Conservation (phyloP, 2,329 filamentous ascomycete genomes). For the Monosporascus ibericus region DNA sequence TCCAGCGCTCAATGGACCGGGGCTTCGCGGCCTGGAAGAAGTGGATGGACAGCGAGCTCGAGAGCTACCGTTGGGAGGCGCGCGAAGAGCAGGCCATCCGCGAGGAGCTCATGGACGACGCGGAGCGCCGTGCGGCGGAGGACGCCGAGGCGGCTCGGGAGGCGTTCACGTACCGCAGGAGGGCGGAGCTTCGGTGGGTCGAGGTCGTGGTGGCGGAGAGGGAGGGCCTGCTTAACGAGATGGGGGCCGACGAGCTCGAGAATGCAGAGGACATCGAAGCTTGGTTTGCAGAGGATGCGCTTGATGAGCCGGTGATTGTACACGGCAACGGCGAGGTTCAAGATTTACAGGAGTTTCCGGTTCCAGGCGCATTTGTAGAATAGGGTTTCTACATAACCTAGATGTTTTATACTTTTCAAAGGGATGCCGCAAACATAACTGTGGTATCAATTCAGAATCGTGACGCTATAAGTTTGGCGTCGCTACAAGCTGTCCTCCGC, state of each 20-base stretch:
- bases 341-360: not conserved
- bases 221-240: constrained; percentile 32
- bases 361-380: not conserved
- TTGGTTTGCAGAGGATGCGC: constrained; percentile 15
- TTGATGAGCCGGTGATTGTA: not conserved
- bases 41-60: constrained; percentile 35
- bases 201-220: constrained; percentile 39
- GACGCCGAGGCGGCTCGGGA: constrained; percentile 20
- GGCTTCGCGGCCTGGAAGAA: constrained; percentile 34
- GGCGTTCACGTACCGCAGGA: constrained; percentile 27
- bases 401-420: not conserved
- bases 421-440: not conserved
- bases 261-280: constrained; percentile 22
- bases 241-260: constrained; percentile 38
- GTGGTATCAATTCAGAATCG: no score
- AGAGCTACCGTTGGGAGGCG: constrained; percentile 27
- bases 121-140: constrained; percentile 24
- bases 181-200: constrained; percentile 43
- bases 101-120: constrained; percentile 37
- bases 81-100: constrained; percentile 34
- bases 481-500: no score
- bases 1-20: constrained; percentile 35
- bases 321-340: not conserved
- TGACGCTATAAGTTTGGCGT: no score
- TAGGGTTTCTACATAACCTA: not conserved